Evolutionary conservation across 2,329 filamentous ascomycete genomes (phyloP).

Genomic region (Apiospora pterosperma): DNA sequence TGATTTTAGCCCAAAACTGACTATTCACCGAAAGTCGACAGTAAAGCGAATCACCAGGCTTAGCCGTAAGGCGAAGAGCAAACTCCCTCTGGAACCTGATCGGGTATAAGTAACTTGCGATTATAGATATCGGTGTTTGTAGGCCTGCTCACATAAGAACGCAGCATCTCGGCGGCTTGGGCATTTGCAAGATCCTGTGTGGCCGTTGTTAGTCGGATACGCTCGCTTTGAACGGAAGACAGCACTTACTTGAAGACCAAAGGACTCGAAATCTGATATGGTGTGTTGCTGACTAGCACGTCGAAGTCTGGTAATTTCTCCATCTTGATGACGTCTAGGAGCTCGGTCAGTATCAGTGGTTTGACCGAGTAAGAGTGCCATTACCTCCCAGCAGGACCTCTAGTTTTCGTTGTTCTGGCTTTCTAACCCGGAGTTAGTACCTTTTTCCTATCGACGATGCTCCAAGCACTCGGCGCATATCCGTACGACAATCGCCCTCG

Average conservation of each 20-base stretch:
- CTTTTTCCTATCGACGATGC: background rate
- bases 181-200: constrained; percentile 38
- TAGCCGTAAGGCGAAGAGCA: constrained; percentile 76
- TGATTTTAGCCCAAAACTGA: constrained; percentile 81
- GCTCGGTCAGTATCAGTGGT: background rate
- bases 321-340: constrained; percentile 67
- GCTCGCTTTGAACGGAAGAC: background rate
- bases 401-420: constrained; percentile 75
- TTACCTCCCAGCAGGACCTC: constrained; percentile 73
- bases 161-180: constrained; percentile 61
- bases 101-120: constrained; percentile 43
- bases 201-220: background rate
- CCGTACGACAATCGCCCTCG: background rate
- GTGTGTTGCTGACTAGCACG: constrained; percentile 71
- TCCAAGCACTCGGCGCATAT: background rate
- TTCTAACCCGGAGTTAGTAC: constrained; percentile 28
- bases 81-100: constrained; percentile 98
- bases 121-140: background rate
- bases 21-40: constrained; percentile 88
- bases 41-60: constrained; percentile 85
- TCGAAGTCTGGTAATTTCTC: constrained; percentile 62
- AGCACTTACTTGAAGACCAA: constrained; percentile 87
- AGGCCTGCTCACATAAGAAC: constrained; percentile 47
- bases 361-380: constrained; percentile 42
- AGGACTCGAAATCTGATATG: constrained; percentile 81